Evolutionary conservation across 2,329 filamentous ascomycete species (phyloP).

Genomic region (Onygenales sp.): DNA sequence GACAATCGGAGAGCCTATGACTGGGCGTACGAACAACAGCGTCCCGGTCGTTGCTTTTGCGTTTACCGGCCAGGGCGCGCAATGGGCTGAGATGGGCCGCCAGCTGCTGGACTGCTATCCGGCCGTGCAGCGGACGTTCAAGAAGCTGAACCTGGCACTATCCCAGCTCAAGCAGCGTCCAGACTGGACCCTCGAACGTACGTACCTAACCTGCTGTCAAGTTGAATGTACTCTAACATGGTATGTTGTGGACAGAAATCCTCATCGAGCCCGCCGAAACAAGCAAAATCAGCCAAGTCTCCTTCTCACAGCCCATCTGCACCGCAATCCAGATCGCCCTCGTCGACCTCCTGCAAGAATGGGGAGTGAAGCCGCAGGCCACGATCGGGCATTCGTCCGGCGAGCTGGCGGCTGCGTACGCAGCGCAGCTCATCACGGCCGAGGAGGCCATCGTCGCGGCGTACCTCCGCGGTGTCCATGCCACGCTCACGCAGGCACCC

Average conservation of each 20-base stretch:
- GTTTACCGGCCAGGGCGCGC: slow-evolving; percentile 13
- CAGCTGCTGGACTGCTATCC: slow-evolving; percentile 10
- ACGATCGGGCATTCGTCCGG: slow-evolving; percentile 14
- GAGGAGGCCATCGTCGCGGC: slow-evolving; percentile 14
- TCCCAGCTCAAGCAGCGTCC: slow-evolving; percentile 13
- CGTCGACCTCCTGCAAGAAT: slow-evolving; percentile 7
- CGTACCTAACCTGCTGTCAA: too few relatives aligned
- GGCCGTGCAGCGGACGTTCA: slow-evolving; percentile 13
- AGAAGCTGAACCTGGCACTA: slow-evolving; percentile 12
- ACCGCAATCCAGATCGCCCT: slow-evolving; percentile 15
- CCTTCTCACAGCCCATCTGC: slow-evolving; percentile 10
- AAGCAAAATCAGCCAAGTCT: too few relatives aligned
- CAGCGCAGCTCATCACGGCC: slow-evolving; percentile 12
- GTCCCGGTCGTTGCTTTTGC: neutral
- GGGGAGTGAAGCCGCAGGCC: slow-evolving; percentile 7
- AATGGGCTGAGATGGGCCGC: slow-evolving; percentile 11
- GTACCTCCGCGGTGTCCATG: slow-evolving; percentile 16
- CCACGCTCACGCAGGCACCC: slow-evolving; percentile 8
- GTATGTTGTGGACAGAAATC: too few relatives aligned
- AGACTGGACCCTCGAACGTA: slow-evolving; percentile 1
- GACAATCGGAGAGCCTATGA: too few relatives aligned
- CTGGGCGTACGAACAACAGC: too few relatives aligned
- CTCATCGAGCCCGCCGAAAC: too few relatives aligned
- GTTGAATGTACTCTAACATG: too few relatives aligned
- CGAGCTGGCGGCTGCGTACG: slow-evolving; percentile 15